phyloP scores from a whole-genome alignment of 75 land plant species.

The Adiantum capillusveneris region DNA sequence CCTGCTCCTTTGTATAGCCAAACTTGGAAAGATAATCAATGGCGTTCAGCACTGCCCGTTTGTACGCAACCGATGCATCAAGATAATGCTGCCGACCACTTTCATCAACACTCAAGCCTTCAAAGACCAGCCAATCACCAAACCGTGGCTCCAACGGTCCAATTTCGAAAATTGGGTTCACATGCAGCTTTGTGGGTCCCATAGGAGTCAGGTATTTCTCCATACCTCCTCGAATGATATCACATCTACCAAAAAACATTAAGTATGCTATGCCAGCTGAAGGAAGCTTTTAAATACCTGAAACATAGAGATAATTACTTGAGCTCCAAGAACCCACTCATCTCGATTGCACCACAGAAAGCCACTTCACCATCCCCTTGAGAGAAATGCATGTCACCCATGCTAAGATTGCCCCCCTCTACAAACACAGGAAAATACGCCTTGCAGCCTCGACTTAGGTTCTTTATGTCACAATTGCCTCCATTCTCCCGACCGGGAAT shows the following conservation, averaged over 20 bases:
- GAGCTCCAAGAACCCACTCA: constrained; percentile 91
- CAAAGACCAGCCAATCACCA: constrained; percentile 88
- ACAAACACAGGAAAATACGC: constrained; percentile 87
- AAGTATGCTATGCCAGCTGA: not conserved
- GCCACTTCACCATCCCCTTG: constrained; percentile 95
- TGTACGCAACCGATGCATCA: constrained; percentile 85
- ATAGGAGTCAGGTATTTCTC: constrained; percentile 81
- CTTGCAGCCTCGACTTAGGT: constrained; percentile 85
- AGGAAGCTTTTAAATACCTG: not conserved
- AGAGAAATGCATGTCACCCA: constrained; percentile 94
- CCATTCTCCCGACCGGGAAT: constrained; percentile 95
- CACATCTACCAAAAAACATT: constrained; percentile 44
- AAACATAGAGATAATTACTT: constrained; percentile 33
- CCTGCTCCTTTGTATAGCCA: constrained; percentile 90
- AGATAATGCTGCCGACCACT: constrained; percentile 76
- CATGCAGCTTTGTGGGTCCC: constrained; percentile 88
- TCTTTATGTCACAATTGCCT: constrained; percentile 94
- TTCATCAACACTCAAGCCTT: constrained; percentile 91
- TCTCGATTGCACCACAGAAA: constrained; percentile 90
- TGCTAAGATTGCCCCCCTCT: constrained; percentile 82
- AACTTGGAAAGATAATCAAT: constrained; percentile 80
- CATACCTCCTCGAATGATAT: constrained; percentile 84
- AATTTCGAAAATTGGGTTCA: constrained; percentile 87
- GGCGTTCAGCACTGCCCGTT: constrained; percentile 83
- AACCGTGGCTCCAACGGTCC: constrained; percentile 87